Base-by-base conservation (phyloP, 148 eudicot genomes). In the Fagopyrum homotropicum region DNA sequence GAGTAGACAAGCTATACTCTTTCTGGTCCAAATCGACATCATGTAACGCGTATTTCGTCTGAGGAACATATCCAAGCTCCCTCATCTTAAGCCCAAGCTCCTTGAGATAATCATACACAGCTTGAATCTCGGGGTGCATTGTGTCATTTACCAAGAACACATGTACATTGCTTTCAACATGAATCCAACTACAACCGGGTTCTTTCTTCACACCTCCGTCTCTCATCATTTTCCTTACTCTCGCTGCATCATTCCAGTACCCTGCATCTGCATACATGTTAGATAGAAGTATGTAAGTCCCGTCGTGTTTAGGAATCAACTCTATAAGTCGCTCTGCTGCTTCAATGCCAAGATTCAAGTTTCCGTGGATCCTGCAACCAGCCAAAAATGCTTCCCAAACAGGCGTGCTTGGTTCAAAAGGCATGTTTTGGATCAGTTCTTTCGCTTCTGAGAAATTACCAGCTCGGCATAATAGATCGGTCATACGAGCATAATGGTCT, bases 141-240 rank as follows among this genome's bases (percentile, higher is more conserved):
- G 81, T 77, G 77, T 88, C 92, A 74, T 83, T 86, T 16, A 85
- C 92, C 81, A 88, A 84, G 76, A 88, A 88, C 47, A 86, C 88
- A 51, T 88, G 81, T 3, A 86, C 88, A 51, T 77, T 86, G 76
- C 76, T 88, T n/a, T 85, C 88, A 29, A 86, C 87, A 76, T 86
- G 88, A 22, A 88, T 79, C 92, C 92, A 88, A 74, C 92, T 88
- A 83, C 89, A 88, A 48, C 88, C 92, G n/a, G 89, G 92, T 79
- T 86, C 89, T 75, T 88, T 88, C 77, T 86, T 88, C 77, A 88
- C 89, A 35, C 92, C 89, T 83, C 83, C 77, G 29, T 86, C 89
- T 83, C 84, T 77, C 89, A 88, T 88, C 77, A 86, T 78, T 69
- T 79, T 77, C 61, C 92, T 80, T 16, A 88, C 85, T 78, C 74